Conservation (phyloP, 495 filamentous ascomycete species). For the Gamarada debralockiae region DNA sequence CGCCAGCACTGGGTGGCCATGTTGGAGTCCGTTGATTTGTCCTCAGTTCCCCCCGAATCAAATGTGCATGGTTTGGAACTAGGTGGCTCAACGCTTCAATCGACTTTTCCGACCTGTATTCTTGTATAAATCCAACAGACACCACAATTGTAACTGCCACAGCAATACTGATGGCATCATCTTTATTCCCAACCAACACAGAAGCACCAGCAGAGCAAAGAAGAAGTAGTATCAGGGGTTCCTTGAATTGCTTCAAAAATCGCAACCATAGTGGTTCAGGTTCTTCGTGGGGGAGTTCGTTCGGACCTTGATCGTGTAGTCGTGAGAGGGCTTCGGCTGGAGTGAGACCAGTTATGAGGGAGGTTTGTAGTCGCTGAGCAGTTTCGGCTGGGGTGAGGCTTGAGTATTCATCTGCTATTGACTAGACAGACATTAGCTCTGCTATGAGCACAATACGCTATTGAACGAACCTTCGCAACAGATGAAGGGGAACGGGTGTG, state of each 20-base stretch:
- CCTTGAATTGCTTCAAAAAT: slow-evolving; percentile 94
- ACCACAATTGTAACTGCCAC: slow-evolving; percentile 96
- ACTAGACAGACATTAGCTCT: slow-evolving; percentile 19
- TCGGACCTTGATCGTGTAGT: slow-evolving; percentile 76
- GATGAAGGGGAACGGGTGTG: slow-evolving; percentile 23
- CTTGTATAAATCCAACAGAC: slow-evolving; percentile 92
- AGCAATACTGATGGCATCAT: slow-evolving; percentile 93
- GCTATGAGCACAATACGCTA: not conserved
- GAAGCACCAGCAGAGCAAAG: slow-evolving; percentile 87
- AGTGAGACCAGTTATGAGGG: slow-evolving; percentile 72
- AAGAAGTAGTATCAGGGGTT: slow-evolving; percentile 85
- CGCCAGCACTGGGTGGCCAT: slow-evolving; percentile 36
- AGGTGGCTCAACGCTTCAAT: slow-evolving; percentile 91
- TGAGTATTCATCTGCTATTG: slow-evolving; percentile 39
- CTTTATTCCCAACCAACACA: slow-evolving; percentile 88
- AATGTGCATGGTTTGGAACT: slow-evolving; percentile 89
- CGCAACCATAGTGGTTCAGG: slow-evolving; percentile 92
- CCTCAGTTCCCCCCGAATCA: slow-evolving; percentile 59
- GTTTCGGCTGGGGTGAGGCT: slow-evolving; percentile 68
- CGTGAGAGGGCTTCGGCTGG: slow-evolving; percentile 76
- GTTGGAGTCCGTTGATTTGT: slow-evolving; percentile 32
- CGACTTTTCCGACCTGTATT: slow-evolving; percentile 96
- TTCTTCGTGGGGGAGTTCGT: slow-evolving; percentile 90
- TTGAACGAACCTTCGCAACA: slow-evolving; percentile 21
- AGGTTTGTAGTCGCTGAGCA: slow-evolving; percentile 76